A percentile compares a stretch with the other conserved stretches of the same genome.
Conservation (phyloP, 2,329 filamentous ascomycete genomes). For the Cladophialophora immunda region DNA sequence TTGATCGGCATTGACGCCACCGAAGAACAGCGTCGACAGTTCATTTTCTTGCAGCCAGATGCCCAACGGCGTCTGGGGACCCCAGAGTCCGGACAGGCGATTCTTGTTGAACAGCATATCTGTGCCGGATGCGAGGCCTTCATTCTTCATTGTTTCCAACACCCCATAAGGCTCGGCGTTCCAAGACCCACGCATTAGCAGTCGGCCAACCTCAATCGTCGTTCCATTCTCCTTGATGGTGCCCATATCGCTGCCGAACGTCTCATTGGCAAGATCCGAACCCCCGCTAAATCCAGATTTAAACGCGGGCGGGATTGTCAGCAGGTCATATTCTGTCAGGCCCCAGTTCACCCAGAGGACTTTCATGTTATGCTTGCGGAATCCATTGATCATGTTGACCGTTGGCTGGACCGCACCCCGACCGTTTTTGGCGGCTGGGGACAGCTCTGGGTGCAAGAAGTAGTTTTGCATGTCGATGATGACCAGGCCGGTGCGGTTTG, state of each 20-base stretch:
- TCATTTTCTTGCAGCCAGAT: slow-evolving; percentile 51
- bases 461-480: slow-evolving; percentile 64
- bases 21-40: slow-evolving; percentile 62
- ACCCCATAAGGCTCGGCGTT: slow-evolving; percentile 56
- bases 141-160: slow-evolving; percentile 58
- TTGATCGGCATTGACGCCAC: slow-evolving; percentile 70
- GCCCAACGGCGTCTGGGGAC: slow-evolving; percentile 53
- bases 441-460: slow-evolving; percentile 56
- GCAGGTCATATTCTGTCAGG: slow-evolving; percentile 60
- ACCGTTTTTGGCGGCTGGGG: slow-evolving; percentile 52
- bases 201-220: slow-evolving; percentile 43
- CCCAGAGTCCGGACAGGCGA: slow-evolving; percentile 66
- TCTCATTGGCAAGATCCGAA: slow-evolving; percentile 36
- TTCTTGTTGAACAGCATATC: slow-evolving; percentile 66
- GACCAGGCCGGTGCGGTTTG: slow-evolving; percentile 55
- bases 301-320: slow-evolving; percentile 59
- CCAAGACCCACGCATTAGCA: slow-evolving; percentile 63
- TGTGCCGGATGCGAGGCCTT: slow-evolving; percentile 46
- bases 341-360: slow-evolving; percentile 67
- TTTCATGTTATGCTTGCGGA: slow-evolving; percentile 57
- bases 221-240: slow-evolving; percentile 24
- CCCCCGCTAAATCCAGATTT: slow-evolving; percentile 56
- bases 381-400: slow-evolving; percentile 53
- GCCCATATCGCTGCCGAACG: slow-evolving; percentile 27
- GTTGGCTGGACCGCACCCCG: slow-evolving; percentile 50